Conservation (phyloP, 2,329 filamentous ascomycete genomes). For the Ophidiomyces ophidiicola region DNA sequence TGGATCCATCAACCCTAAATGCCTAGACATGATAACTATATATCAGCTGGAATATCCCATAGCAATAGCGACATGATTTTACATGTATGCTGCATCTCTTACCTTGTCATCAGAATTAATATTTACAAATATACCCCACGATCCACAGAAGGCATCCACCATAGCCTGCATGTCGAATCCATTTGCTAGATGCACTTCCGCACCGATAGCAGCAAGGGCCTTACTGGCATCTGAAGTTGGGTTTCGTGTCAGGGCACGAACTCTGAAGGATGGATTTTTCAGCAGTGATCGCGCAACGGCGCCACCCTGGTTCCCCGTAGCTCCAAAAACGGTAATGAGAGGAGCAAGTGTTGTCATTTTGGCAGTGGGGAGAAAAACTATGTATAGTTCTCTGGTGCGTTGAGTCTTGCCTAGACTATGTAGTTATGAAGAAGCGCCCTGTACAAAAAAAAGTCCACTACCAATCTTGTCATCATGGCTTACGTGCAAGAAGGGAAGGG, state of each 20-base stretch:
- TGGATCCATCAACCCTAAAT: slow-evolving; percentile 17
- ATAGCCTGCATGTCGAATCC: slow-evolving; percentile 16
- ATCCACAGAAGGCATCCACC: slow-evolving; percentile 16
- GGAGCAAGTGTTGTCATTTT: slow-evolving; percentile 15
- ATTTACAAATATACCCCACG: slow-evolving; percentile 20
- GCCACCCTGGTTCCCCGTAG: slow-evolving; percentile 43
- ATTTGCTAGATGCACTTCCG: slow-evolving; percentile 20
- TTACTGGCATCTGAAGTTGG: slow-evolving; percentile 17
- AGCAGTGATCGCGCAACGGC: slow-evolving; percentile 38
- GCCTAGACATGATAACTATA: too few species aligned
- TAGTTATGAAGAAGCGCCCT: too few species aligned
- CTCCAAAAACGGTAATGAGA: slow-evolving; percentile 28
- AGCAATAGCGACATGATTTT: too few species aligned
- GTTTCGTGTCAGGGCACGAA: slow-evolving; percentile 42
- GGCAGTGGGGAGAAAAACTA: too few species aligned
- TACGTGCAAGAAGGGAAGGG: too few species aligned
- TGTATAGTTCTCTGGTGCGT: too few species aligned
- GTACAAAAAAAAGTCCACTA: too few species aligned
- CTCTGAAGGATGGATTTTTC: slow-evolving; percentile 34
- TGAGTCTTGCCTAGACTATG: too few species aligned
- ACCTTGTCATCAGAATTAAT: slow-evolving; percentile 16
- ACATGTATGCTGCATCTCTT: not conserved
- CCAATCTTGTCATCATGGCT: too few species aligned
- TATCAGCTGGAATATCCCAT: too few species aligned
- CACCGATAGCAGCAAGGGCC: slow-evolving; percentile 17